Base-by-base conservation (phyloP, 495 filamentous ascomycete species). In the Podospora bellae-mahoneyi region DNA sequence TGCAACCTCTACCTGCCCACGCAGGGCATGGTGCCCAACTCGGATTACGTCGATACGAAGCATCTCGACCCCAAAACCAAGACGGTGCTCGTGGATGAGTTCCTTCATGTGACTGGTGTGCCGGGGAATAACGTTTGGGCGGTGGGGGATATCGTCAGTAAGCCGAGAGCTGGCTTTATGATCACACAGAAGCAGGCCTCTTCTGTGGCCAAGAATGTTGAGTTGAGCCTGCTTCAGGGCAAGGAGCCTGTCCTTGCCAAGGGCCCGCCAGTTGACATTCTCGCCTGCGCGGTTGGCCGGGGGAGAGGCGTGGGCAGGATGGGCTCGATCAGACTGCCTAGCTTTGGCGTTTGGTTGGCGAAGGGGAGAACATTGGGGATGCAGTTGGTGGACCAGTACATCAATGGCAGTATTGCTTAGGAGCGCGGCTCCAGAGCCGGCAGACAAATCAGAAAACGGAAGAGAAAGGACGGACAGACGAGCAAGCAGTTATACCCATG, bases 1-100 rank as follows among this genome's bases (percentile, higher is more conserved):
- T 84, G 85, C 0, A 88, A 90, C 72, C 64, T 90, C 19, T 90
- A 89, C 77, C 83, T 91, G 62, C 84, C 89, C 3, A 87, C 87
- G 2, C 86, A 82, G 64, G 89, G 89, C 23, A 78, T 84, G 13
- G 57, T 81, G 0, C 86, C 89, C 57, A 91, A 91, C 79, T 86
- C 84, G 59, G 79, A 79, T 19, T 91, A 85, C 77, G 72, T 91
- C 20, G 80, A 85, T 4, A 71, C 75, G 10, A 68, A 78, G 27
- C 75, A 86, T 59, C 80, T 90, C 4, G 82, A 84, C 48, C 65
- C 20, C 0, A 44, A 75, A 10, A 69, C 75, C 28, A 85, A 83
- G 39, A 87, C 82, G 76, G 83, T 91, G 68, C 66, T 75, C 44
- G 84, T 89, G 18, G 83, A 90, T 68, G 81, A 84, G 30, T 80